Conservation (phyloP, 257 asterid species). For the Salvia miltiorrhiza region DNA sequence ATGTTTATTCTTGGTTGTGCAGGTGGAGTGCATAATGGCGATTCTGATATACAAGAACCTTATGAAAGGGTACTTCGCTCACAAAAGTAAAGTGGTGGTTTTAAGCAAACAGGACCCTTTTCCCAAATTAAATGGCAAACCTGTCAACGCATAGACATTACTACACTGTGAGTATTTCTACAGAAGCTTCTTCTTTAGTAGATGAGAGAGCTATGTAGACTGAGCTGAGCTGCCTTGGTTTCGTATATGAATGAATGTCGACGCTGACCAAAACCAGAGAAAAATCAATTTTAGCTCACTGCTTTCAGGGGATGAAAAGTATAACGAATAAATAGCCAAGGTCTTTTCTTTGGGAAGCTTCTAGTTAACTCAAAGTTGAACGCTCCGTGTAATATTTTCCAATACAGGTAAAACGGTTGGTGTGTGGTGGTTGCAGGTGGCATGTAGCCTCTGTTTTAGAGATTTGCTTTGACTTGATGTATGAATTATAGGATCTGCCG, state of each 20-base stretch:
- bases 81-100: constrained; percentile 92
- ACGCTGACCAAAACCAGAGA: neutral
- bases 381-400: neutral
- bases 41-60: constrained; percentile 87
- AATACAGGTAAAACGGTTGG: neutral
- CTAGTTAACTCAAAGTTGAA: neutral
- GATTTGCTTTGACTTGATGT: too few relatives aligned
- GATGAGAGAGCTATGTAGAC: neutral
- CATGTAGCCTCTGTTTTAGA: too few relatives aligned
- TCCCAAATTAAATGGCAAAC: constrained; percentile 83
- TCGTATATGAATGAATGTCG: neutral
- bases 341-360: neutral
- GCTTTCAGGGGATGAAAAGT: neutral
- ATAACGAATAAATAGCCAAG: neutral
- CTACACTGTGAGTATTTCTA: neutral
- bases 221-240: neutral
- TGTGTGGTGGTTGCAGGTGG: neutral
- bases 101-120: constrained; percentile 96
- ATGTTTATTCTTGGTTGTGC: constrained; percentile 16
- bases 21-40: constrained; percentile 95
- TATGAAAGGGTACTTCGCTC: constrained; percentile 93
- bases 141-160: constrained; percentile 47
- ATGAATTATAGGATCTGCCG: too few relatives aligned
- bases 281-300: neutral
- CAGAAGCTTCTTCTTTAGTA: neutral